phyloP scores from a whole-genome alignment of 139 green algal species.

The Parachlorella kessleri region DNA sequence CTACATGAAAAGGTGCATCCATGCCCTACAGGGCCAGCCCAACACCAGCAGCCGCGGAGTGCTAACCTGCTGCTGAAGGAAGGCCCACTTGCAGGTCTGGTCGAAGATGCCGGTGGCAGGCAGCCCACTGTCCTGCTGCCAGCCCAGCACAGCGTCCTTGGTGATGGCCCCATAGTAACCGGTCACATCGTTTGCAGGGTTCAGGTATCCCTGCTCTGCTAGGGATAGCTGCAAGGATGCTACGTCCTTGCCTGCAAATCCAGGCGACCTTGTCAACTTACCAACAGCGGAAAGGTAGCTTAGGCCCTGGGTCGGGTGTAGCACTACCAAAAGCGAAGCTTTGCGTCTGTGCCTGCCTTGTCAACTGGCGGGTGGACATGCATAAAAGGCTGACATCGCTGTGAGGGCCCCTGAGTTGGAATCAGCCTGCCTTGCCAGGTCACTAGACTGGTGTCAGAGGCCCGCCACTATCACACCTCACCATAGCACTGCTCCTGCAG shows the following conservation, averaged over 20 bases:
- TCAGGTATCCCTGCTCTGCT: constrained; percentile 26
- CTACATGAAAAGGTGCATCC: not conserved
- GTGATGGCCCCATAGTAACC: constrained; percentile 40
- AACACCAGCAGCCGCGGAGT: not conserved
- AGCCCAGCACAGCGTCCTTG: constrained; percentile 29
- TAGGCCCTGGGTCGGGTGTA: no score
- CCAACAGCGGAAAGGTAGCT: no score
- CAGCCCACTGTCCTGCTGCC: constrained; percentile 38
- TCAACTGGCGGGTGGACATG: no score
- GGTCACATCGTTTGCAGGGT: constrained; percentile 11
- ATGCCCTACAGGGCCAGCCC: not conserved
- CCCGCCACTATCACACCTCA: no score
- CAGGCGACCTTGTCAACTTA: no score
- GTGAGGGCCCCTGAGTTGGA: no score
- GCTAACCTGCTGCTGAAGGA: constrained; percentile 32
- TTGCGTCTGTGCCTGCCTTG: no score
- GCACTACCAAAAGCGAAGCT: no score
- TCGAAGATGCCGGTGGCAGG: constrained; percentile 23
- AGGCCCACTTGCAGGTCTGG: constrained; percentile 21
- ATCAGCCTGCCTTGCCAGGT: no score
- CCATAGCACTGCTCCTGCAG: constrained; percentile 23
- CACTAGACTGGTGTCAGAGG: no score
- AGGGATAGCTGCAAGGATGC: constrained; percentile 25
- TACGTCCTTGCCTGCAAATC: not conserved
- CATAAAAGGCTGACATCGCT: no score